Evolutionary conservation across 148 eudicot genomes (phyloP).

Genomic region (Silene latifolia): DNA sequence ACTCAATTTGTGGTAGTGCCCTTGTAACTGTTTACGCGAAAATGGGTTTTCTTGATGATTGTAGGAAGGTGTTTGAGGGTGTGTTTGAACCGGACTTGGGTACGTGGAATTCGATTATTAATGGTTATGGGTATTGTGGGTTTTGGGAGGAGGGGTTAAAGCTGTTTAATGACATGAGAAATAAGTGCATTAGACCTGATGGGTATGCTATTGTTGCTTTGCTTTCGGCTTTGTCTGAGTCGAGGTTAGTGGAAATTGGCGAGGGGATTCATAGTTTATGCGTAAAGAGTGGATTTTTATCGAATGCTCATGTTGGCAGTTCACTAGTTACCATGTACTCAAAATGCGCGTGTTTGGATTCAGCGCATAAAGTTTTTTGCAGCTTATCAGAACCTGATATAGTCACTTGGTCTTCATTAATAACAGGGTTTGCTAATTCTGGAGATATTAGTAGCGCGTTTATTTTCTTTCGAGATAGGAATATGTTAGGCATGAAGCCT

Average conservation of each 20-base stretch:
- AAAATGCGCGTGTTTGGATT: conserved; percentile 54
- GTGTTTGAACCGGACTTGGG: conserved; percentile 56
- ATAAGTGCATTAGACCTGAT: conserved; percentile 48
- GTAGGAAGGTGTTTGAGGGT: conserved; percentile 49
- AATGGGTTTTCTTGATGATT: conserved; percentile 46
- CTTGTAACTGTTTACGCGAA: conserved; percentile 71
- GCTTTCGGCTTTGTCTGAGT: conserved; percentile 42
- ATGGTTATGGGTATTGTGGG: conserved; percentile 57
- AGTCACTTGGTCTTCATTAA: conserved; percentile 75
- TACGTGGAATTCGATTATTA: conserved; percentile 66
- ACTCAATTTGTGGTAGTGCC: conserved; percentile 56
- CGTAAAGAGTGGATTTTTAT: conserved; percentile 50
- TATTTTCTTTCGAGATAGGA: conserved; percentile 45
- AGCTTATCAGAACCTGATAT: conserved; percentile 53
- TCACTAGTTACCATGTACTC: conserved; percentile 73
- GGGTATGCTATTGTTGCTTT: conserved; percentile 72
- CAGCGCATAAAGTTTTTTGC: conserved; percentile 51
- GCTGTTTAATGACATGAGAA: conserved; percentile 45
- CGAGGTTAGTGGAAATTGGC: conserved; percentile 44
- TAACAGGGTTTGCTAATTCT: conserved; percentile 60
- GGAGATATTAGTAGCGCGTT: conserved; percentile 42
- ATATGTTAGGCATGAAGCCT: conserved; percentile 41
- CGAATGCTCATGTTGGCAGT: conserved; percentile 54
- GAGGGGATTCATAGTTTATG: conserved; percentile 61
- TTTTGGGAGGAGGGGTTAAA: conserved; percentile 44